Evolutionary conservation across 495 filamentous ascomycete genomes (phyloP).

Genomic region (Neurospora intermedia): DNA sequence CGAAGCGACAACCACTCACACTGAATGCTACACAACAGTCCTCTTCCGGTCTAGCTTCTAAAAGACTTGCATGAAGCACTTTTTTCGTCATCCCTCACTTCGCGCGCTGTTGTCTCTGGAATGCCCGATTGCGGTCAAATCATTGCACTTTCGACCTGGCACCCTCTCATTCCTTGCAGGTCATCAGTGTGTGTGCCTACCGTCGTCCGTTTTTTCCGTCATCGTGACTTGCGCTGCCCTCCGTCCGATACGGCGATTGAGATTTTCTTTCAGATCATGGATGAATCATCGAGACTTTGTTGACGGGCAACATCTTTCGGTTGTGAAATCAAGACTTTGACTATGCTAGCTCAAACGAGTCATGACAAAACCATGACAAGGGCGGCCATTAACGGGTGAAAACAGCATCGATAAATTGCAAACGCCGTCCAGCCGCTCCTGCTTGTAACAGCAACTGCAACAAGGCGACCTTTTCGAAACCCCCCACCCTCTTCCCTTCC

Average conservation of each 20-base stretch:
- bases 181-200: not conserved
- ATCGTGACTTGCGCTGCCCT: not conserved
- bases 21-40: not conserved
- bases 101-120: not conserved
- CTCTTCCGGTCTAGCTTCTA: not conserved
- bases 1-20: not conserved
- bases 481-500: not conserved
- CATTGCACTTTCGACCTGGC: not conserved
- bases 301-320: not conserved
- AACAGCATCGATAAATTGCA: not conserved
- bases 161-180: not conserved
- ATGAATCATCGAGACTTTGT: not conserved
- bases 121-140: not conserved
- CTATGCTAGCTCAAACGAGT: not conserved
- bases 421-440: not conserved
- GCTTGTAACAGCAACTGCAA: not conserved
- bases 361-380: not conserved
- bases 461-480: not conserved
- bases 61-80: not conserved
- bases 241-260: not conserved
- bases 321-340: not conserved
- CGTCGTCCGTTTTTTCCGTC: not conserved
- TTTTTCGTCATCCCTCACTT: not conserved
- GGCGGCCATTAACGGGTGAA: not conserved
- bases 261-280: not conserved